These are phyloP conservation scores for Amylocystis lapponica DNA, from an alignment of 768 basidiomycete genomes.

Conservation along the genomic window DNA sequence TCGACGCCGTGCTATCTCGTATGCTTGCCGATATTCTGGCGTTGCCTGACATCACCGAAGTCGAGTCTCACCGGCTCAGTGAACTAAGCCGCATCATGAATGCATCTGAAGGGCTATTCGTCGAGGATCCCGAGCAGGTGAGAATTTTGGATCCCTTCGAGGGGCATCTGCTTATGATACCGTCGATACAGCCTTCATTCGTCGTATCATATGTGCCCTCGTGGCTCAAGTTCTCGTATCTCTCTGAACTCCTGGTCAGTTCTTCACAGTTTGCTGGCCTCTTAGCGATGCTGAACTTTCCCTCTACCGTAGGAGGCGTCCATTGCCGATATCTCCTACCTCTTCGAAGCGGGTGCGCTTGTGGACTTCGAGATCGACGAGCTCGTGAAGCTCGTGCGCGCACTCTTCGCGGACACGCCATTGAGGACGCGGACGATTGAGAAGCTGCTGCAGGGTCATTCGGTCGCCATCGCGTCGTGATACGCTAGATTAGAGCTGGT, in stretches of 20 bases:
- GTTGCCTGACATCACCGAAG: slow-evolving; percentile 80
- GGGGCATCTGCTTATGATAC: slow-evolving; percentile 1
- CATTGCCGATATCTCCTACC: slow-evolving; percentile 85
- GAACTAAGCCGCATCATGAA: slow-evolving; percentile 78
- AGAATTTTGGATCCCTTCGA: slow-evolving; percentile 11
- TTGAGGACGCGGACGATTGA: slow-evolving; percentile 77
- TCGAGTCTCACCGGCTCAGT: slow-evolving; percentile 77
- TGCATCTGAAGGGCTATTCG: slow-evolving; percentile 76
- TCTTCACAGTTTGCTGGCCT: background rate
- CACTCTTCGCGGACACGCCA: slow-evolving; percentile 84
- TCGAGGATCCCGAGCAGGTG: slow-evolving; percentile 58
- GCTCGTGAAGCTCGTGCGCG: slow-evolving; percentile 72
- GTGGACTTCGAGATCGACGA: slow-evolving; percentile 88
- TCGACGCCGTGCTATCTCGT: slow-evolving; percentile 59
- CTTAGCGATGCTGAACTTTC: background rate
- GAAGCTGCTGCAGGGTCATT: slow-evolving; percentile 62
- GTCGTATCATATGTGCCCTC: slow-evolving; percentile 83
- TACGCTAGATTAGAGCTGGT: too few relatives aligned
- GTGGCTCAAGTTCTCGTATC: slow-evolving; percentile 94
- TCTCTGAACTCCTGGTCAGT: slow-evolving; percentile 85
- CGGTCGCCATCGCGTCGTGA: too few relatives aligned
- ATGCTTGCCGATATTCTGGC: slow-evolving; percentile 70
- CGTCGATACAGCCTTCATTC: slow-evolving; percentile 51
- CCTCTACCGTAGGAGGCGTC: slow-evolving; percentile 67
- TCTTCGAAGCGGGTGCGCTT: slow-evolving; percentile 86